Evolutionary conservation across 2,329 filamentous ascomycete genomes (phyloP).

Genomic region (Ophiocordyceps robertsii): DNA sequence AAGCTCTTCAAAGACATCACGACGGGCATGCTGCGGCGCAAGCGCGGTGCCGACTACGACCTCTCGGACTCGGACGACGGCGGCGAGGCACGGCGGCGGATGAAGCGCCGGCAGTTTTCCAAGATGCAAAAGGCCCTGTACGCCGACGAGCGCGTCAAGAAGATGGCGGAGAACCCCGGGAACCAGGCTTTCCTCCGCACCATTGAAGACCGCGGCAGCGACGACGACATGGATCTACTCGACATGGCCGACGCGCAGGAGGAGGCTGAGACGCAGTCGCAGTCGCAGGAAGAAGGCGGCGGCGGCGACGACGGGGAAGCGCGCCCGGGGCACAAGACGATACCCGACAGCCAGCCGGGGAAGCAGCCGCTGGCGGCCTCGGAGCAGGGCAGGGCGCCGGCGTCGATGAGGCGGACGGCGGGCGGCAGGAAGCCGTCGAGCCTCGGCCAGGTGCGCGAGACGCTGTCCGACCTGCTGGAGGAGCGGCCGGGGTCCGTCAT

Average conservation of each 20-base stretch:
- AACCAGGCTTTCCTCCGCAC: conserved; percentile 82
- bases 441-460: conserved; percentile 69
- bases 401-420: conserved; percentile 49
- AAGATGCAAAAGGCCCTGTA: conserved; percentile 85
- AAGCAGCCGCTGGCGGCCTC: conserved; percentile 5
- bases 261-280: conserved; percentile 22
- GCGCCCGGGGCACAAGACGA: conserved; percentile 17
- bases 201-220: conserved; percentile 68
- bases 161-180: conserved; percentile 79
- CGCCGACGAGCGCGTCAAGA: conserved; percentile 77
- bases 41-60: conserved; percentile 69
- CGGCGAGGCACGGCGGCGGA: conserved; percentile 59
- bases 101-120: conserved; percentile 78
- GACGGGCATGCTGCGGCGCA: conserved; percentile 73
- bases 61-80: conserved; percentile 87
- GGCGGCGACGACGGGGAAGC: conserved; percentile 12
- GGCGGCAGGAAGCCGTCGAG: conserved; percentile 55
- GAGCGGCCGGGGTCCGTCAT: conserved; percentile 41
- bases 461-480: conserved; percentile 72
- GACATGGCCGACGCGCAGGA: conserved; percentile 27
- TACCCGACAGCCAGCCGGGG: conserved; percentile 39
- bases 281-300: conserved; percentile 13
- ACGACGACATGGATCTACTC: conserved; percentile 66
- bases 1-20: conserved; percentile 90
- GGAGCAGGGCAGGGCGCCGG: conserved; percentile 36